Conservation (phyloP, 2,329 filamentous ascomycete species). For the Fusarium buharicum region DNA sequence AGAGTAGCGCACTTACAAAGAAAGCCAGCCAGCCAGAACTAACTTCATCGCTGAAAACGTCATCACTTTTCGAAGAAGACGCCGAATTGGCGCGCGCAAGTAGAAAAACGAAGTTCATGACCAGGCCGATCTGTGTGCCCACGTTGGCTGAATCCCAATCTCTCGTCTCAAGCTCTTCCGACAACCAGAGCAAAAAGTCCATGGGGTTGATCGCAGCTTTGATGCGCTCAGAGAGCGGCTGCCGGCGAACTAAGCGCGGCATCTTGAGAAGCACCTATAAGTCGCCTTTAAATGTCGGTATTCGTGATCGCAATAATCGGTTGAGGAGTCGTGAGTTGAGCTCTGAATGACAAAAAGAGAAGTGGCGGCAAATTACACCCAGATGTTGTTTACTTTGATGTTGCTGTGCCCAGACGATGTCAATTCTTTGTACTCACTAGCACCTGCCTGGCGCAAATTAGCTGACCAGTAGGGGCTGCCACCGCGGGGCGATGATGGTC, state of each 20-base stretch:
- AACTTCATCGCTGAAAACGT: constrained; percentile 82
- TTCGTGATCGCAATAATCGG: constrained; percentile 9
- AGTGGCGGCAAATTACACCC: constrained; percentile 9
- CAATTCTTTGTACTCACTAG: constrained; percentile 35
- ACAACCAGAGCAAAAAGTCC: constrained; percentile 90
- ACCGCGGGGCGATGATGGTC: constrained; percentile 43
- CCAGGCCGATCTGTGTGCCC: constrained; percentile 78
- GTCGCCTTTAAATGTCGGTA: neutral
- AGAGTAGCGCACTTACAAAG: constrained; percentile 57
- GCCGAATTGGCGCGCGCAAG: constrained; percentile 82
- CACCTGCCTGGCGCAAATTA: constrained; percentile 21
- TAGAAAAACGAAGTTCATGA: constrained; percentile 81
- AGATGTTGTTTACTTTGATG: constrained; percentile 46
- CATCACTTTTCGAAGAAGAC: constrained; percentile 67
- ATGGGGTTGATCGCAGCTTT: constrained; percentile 83
- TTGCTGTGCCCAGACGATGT: constrained; percentile 29
- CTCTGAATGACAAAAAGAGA: constrained; percentile 10
- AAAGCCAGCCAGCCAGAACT: constrained; percentile 72
- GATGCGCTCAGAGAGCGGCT: constrained; percentile 83
- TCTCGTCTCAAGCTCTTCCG: constrained; percentile 89
- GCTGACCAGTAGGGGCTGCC: constrained; percentile 24
- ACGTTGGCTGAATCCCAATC: constrained; percentile 88
- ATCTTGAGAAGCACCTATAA: constrained; percentile 52
- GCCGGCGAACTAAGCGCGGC: constrained; percentile 84
- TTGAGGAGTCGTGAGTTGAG: neutral